Evolutionary conservation across 2,329 filamentous ascomycete species (phyloP), one percentile per base, ranked within the genome.

Genomic region (Daldinia sp.): DNA sequence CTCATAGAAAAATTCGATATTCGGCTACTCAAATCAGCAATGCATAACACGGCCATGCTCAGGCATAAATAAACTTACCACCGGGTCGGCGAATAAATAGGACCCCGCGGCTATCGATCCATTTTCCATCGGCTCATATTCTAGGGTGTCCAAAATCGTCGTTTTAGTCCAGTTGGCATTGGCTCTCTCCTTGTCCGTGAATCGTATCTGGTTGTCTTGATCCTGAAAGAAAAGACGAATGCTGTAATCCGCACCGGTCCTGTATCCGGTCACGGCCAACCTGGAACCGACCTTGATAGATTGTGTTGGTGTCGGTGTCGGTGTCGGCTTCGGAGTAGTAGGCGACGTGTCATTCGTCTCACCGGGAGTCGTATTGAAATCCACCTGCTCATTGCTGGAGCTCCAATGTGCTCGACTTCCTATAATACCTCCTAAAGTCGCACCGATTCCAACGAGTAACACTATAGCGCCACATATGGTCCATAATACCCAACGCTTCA

Each of bases 211-310:
- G n/a, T 71, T 37, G 33, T 74, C 64, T 10, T 58, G 30, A 7
- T 69, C 73, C 33, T 74, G 73, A 23, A 68, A 75, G 64, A 75
- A 74, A 30, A 74, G 62, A 23, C 72, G 62, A 28, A 73, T 65
- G 35, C 67, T 69, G 15, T 73, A 74, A 42, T 72, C 68, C 20
- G 63, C 55, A 12, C 46, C 54, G 15, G 44, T 64, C 28, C 72
- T 66, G 55, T 72, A 73, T 1, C 72, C 72, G 6, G 71, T 72
- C 15, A 72, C 71, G 7, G 72, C 73, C 33, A 75, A 60, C 30
- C 58, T 69, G 6, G 73, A 74, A n/a, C 67, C 63, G n/a, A 41
- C 33, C 37, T 68, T 69, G 26, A 75, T 71, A 12, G 68, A 60
- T 50, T 57, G 65, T 13, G 56, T 30, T 30, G 63, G 44, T 6